Base-by-base conservation (phyloP, 2,329 filamentous ascomycete species). In the Bipolaris gigantea region DNA sequence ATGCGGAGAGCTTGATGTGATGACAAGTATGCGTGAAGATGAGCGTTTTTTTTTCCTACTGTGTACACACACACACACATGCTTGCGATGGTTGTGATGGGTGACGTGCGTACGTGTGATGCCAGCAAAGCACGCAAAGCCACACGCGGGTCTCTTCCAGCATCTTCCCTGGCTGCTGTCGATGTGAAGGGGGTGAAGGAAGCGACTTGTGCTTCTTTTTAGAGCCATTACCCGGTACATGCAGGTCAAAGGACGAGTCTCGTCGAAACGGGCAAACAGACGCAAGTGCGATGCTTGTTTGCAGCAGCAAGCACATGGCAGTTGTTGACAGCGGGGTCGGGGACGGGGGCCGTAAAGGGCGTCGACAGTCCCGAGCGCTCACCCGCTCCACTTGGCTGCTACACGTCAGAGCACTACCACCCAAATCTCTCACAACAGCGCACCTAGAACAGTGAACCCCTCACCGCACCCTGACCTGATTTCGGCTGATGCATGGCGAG, bases 401-500 rank as follows among this genome's bases (percentile, higher is more conserved):
- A 54, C 61, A 63, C 61, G 61, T 63, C 61, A 63, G 49, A 57
- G 49, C 50, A 61, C 59, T 55, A 53, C 41, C 30, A 25, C 48
- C 44, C 50, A 57, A 59, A 42, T 48, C 40, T 48, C 53, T 36
- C 32, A 52, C 53, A 50, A 57, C 57, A 49, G 48, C 57, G 30
- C 50, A 55, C 35, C 42, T 21, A 51, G 38, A 44, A 50, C 48
- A 10, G 23, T 21, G 46, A 48, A 50, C 47, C 51, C 55, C 47
- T 53, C 56, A 48, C 38, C 53, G 50, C 36, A 46, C 50, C 42
- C 58, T 57, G 57, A 54, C 51, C 51, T 27, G 50, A 50, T 50
- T 50, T 16, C 42, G 45, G 57, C 57, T 60, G 39, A 71, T 73
- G 70, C 57, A 65, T 63, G 64, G 62, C 57, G 39, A 60, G 50